A percentile compares a stretch with the other conserved stretches of the same genome.
Evolutionary conservation across 2,329 filamentous ascomycete genomes (phyloP).

Genomic region (Fusarium sp.): DNA sequence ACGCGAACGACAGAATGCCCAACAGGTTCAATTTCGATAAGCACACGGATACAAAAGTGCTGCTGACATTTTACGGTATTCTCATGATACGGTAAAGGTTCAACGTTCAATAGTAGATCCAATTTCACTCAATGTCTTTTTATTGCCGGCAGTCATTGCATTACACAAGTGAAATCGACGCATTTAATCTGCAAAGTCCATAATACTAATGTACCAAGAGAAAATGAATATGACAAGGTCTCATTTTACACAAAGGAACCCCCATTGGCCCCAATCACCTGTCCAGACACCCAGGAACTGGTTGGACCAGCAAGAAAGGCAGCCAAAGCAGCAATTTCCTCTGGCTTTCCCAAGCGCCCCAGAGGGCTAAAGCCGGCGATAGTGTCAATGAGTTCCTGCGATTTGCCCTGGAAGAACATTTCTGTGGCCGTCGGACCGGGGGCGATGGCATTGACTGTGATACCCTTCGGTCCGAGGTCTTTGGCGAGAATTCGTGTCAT

Average conservation of each 20-base stretch:
- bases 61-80: neutral
- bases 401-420: slow-evolving; percentile 13
- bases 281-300: slow-evolving; percentile 13
- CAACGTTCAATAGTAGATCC: neutral
- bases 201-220: too few relatives aligned
- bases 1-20: neutral
- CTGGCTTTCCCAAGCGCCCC: neutral
- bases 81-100: neutral
- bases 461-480: slow-evolving; percentile 1
- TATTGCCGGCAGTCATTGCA: too few relatives aligned
- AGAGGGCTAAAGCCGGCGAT: neutral
- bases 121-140: neutral
- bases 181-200: neutral
- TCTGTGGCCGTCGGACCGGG: slow-evolving; percentile 8
- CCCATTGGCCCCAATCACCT: slow-evolving; percentile 7
- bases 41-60: fast-evolving
- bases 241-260: neutral
- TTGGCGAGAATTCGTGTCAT: slow-evolving; percentile 13
- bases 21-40: fast-evolving
- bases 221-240: neutral
- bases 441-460: slow-evolving; percentile 6
- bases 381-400: neutral
- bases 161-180: neutral
- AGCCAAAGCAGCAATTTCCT: slow-evolving; percentile 2
- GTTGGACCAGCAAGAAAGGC: neutral